These are phyloP conservation scores for Setaria italica DNA, from an alignment of 202 grass and related monocot species.

Conservation along the genomic window DNA sequence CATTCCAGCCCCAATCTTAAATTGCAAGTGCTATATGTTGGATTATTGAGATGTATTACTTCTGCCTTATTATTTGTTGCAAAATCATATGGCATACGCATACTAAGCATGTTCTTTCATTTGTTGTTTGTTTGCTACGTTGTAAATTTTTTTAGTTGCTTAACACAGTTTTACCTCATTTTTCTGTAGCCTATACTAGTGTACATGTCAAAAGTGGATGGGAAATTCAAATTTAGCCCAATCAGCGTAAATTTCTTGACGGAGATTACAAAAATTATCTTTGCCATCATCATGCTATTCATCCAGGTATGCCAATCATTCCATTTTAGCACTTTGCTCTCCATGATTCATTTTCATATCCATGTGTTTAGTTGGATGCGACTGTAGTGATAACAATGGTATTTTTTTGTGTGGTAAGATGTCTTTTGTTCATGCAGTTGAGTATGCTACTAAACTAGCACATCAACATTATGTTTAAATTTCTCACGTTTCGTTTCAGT, in stretches of 20 bases:
- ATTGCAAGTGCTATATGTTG: not conserved
- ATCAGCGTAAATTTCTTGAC: constrained; percentile 99
- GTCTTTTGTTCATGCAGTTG: constrained; percentile 8
- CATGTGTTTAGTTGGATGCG: not conserved
- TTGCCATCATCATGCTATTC: constrained; percentile 86
- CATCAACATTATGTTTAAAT: not conserved
- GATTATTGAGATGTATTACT: not conserved
- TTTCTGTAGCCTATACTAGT: constrained; percentile 92
- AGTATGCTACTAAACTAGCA: not conserved
- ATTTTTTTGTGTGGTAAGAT: not conserved
- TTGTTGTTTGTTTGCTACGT: constrained; percentile 14
- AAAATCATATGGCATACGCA: constrained; percentile 6
- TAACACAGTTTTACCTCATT: constrained; percentile 41
- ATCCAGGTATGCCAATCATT: constrained; percentile 78
- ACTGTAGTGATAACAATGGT: constrained; percentile 9
- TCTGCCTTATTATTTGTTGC: not conserved
- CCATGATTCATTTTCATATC: not conserved
- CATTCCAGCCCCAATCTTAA: not conserved
- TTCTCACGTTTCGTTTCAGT: constrained; percentile 11
- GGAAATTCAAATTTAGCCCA: constrained; percentile 98
- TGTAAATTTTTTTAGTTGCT: constrained; percentile 33
- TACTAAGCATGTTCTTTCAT: constrained; percentile 19
- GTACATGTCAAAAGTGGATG: constrained; percentile 96
- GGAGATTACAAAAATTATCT: constrained; percentile 85
- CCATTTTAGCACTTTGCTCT: constrained; percentile 15